Base-by-base conservation (phyloP, 2,329 filamentous ascomycete species). In the Dothistroma pini region DNA sequence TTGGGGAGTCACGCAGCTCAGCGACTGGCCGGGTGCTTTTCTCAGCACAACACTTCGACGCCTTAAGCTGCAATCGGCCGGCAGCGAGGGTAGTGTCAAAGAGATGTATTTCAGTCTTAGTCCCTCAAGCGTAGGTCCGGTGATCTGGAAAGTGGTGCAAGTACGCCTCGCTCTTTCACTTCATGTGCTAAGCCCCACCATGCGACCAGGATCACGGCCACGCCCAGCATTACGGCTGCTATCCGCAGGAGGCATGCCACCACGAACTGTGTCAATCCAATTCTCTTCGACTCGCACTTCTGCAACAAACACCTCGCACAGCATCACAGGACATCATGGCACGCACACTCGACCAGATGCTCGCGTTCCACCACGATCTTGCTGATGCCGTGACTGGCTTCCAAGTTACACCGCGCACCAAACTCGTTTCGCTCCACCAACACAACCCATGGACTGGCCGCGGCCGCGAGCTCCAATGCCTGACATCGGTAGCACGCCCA, bases 351-450 rank as follows among this genome's bases (percentile, higher is more conserved):
- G 10, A 34, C 31, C 21, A 55, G 22, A 50, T 60, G 2, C 51
- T 66, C 48, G 22, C 52, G n/a, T 60, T 60, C 50, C 62, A 35
- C 25, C 32, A 54, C 16, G 32, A 47, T 12, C 64, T 64, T 21
- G 47, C 48, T 4, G 64, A 66, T 47, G 59, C 62, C 5, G 56
- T 64, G 51, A 60, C 58, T 2, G 53, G 54, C 31, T 31, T 31
- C 10, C 22, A 52, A 1, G 32, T 66, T 41, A 64, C 62, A 6
- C 21, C 51, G 2, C 31, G 41, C 5, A 63, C 63, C 5, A 44
- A 59, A 22, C 61, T 67, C 14, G 63, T 60, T 14, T 52, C 52
- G 8, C 56, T 67, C 5, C 60, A 62, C 38, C 56, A 56, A 19
- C 58, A 58, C 12, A 16, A 57, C 21, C 48, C 31, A 14, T 12